phyloP scores from a whole-genome alignment of 331 rosid genomes.

The Rosa hybrid region DNA sequence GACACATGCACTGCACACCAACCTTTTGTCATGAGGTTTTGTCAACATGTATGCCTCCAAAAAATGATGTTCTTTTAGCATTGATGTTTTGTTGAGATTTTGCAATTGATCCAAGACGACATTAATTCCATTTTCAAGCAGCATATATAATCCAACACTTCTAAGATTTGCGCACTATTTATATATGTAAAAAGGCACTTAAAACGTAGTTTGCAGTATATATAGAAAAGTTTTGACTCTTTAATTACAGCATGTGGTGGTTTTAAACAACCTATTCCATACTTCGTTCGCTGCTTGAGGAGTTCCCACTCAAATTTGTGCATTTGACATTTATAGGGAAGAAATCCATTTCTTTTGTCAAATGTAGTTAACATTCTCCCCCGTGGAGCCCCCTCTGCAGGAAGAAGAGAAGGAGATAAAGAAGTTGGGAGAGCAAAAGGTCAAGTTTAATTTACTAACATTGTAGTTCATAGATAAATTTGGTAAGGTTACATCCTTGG shows the following conservation, averaged over 20 bases:
- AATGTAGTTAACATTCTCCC: constrained; percentile 1
- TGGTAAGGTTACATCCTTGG: constrained; percentile 11
- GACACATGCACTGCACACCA: background rate
- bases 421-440: background rate
- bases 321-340: background rate
- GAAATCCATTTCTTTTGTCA: background rate
- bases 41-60: background rate
- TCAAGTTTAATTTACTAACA: background rate
- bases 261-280: background rate
- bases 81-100: background rate
- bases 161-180: background rate
- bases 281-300: background rate
- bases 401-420: background rate
- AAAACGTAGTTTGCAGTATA: background rate
- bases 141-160: background rate
- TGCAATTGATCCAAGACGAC: background rate
- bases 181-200: background rate
- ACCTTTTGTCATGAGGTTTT: constrained; percentile 1
- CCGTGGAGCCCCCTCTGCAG: constrained; percentile 4
- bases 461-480: background rate
- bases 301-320: background rate
- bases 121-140: background rate
- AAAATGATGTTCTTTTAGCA: background rate
- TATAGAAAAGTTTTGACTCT: background rate
- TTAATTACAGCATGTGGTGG: background rate